Base-by-base conservation (phyloP, 1,139 yeast species). In the Taphrina deformans region DNA sequence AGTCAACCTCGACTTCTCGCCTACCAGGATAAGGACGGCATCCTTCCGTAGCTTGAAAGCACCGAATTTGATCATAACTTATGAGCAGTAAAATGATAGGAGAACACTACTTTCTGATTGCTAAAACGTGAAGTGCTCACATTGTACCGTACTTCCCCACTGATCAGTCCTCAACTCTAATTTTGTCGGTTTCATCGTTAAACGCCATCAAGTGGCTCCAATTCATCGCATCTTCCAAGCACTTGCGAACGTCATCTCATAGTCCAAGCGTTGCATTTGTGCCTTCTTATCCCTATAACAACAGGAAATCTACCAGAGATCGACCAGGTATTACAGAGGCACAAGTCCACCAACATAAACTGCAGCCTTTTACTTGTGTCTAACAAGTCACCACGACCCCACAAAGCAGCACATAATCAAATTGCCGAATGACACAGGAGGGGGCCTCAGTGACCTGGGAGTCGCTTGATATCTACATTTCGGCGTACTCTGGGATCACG, bases 401-500 rank as follows among this genome's bases (percentile, higher is more conserved):
- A 14, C 55, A 50, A 14, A 14, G 23, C n/a, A 29, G 16, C 14
- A 45, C 31, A 24, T 12, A 26, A 35, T 21, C 55, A 23, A 24
- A 26, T n/a, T 23, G 24, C 18, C 33, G 44, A 52, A 33, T n/a
- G 27, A 52, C 40, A 45, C 45, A 21, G 44, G 40, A 31, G 27
- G 45, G 16, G 18, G 41, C 3, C 16, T 18, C n/a, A 9, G 23
- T 26, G 35, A 44, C 63, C 7, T 59, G 63, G 63, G 63, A 59
- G 44, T 53, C 58, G 3, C 55, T 65, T n/a, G 59, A 45, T 46
- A 23, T 41, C 12, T 65, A 62, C 38, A 65, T 65, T 18, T 23
- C 44, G 16, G 21, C 29, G 24, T 65, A 65, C 50, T 23, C 46
- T 27, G 67, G 67, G 29, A 66, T 66, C 29, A 67, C 67, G 33